Conservation (phyloP, 2,329 filamentous ascomycete genomes). For the Colletotrichum nymphaeae region DNA sequence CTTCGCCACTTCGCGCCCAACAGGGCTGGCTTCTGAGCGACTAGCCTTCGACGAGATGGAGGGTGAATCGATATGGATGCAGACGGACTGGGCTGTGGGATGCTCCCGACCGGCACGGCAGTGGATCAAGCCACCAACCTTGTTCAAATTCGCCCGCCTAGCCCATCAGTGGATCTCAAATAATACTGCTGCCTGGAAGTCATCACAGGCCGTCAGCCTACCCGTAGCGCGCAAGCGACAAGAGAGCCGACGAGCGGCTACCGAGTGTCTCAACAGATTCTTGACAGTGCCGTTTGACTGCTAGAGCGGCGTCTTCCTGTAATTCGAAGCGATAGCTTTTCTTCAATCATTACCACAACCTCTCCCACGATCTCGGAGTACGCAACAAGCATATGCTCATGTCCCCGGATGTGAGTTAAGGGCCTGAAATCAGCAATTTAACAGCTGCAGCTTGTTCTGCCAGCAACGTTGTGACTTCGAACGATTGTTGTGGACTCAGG, state of each 20-base stretch:
- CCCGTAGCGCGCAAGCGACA: not conserved
- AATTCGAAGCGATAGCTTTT: not conserved
- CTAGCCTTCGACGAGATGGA: not conserved
- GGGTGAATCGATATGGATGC: not conserved
- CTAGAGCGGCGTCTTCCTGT: not conserved
- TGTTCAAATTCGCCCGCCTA: not conserved
- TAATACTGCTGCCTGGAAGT: slow-evolving; percentile 32
- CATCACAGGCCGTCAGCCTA: slow-evolving; percentile 1
- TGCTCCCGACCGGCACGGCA: slow-evolving; percentile 25
- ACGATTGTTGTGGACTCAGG: not conserved
- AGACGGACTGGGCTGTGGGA: not conserved
- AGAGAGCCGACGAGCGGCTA: slow-evolving; percentile 1
- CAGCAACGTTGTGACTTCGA: no score
- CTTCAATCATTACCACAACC: not conserved
- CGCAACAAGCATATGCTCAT: not conserved
- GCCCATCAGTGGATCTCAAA: not conserved
- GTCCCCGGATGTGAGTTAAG: not conserved
- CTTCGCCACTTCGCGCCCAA: not conserved
- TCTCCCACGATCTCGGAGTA: not conserved
- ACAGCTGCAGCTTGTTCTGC: no score
- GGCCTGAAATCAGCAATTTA: not conserved
- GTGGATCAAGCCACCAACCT: slow-evolving; percentile 24
- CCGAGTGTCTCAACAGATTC: not conserved
- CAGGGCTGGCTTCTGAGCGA: slow-evolving; percentile 1
- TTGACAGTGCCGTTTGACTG: not conserved